Evolutionary conservation across 2,329 filamentous ascomycete genomes (phyloP), one percentile per base, ranked within the genome.

Genomic region (Ophiostoma himal-ulmi): DNA sequence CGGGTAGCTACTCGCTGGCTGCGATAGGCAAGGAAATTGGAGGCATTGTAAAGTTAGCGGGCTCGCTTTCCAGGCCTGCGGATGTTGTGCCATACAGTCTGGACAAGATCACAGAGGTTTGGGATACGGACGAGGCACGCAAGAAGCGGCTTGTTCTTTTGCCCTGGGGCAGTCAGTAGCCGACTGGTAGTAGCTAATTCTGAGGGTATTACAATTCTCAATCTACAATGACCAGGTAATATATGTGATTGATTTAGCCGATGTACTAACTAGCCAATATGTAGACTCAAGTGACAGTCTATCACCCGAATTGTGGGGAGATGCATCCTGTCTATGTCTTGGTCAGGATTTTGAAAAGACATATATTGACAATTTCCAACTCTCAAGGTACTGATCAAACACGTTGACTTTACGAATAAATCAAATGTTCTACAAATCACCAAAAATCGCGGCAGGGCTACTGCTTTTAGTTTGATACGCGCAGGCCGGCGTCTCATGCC

Each of bases 1-100:
- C 81, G 0, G 83, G 83, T 0, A 77, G 80, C 3, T 84, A 81
- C 81, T 74, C 75, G 17, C 72, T 80, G 64, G 68, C 72, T 10
- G 76, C 78, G 22, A 74, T 81, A 48, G 73, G 60, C 5, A 70
- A 70, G 68, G 76, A 81, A 71, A 71, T 78, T 54, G 74, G 75
- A 1, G 68, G 20, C 37, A 71, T 73, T 22, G 57, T 72, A 5
- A 26, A 66, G 39, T 26, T 71, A 54, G 70, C 71, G 6, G 71
- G 67, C 34, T 36, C 22, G 17, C 54, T 72, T 52, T 62, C 70
- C 0, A 48, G 66, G 13, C 71, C 72, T 3, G 65, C 57, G 7
- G 72, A 73, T 34, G 70, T 72, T 3, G 68, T 71, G n/a, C 67
- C 70, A 7, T 52, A 62, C 22, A 68, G 70, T 13, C 69, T 73